A percentile compares a stretch with the other conserved stretches of the same genome.
Evolutionary conservation across 148 eudicot genomes (phyloP).

Genomic region (Vaccinium vitisidaea): DNA sequence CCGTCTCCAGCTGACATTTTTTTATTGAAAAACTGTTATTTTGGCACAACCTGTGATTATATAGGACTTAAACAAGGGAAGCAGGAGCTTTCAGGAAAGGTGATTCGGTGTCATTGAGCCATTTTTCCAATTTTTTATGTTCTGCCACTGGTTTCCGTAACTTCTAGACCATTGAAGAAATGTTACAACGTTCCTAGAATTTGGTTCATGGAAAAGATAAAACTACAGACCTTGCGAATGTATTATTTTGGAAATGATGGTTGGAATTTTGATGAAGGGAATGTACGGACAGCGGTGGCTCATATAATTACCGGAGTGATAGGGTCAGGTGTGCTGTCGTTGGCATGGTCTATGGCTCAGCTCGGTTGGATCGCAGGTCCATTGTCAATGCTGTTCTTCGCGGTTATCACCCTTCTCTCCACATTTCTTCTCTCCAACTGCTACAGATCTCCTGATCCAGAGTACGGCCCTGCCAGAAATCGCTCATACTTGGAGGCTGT

Average conservation of each 20-base stretch:
- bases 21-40: neutral
- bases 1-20: neutral
- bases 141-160: neutral
- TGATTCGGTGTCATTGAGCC: neutral
- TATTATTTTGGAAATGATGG: neutral
- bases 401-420: constrained; percentile 50
- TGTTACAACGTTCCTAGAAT: neutral
- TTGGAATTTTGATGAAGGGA: constrained; percentile 36
- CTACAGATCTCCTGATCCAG: constrained; percentile 58
- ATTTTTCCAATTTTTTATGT: neutral
- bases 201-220: neutral
- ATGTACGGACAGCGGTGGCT: constrained; percentile 57
- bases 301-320: constrained; percentile 72
- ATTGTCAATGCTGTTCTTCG: constrained; percentile 42
- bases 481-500: constrained; percentile 60
- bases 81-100: neutral
- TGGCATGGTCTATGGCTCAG: constrained; percentile 70
- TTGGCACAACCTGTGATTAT: neutral
- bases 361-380: constrained; percentile 74
- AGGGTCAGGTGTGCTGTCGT: constrained; percentile 62
- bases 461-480: constrained; percentile 47
- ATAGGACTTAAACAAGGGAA: neutral
- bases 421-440: constrained; percentile 51
- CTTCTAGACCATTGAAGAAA: neutral
- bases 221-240: neutral